Evolutionary conservation across 2,329 filamentous ascomycete genomes (phyloP), one percentile per base, ranked within the genome.

Genomic region (Aspergillus thermomutatus): DNA sequence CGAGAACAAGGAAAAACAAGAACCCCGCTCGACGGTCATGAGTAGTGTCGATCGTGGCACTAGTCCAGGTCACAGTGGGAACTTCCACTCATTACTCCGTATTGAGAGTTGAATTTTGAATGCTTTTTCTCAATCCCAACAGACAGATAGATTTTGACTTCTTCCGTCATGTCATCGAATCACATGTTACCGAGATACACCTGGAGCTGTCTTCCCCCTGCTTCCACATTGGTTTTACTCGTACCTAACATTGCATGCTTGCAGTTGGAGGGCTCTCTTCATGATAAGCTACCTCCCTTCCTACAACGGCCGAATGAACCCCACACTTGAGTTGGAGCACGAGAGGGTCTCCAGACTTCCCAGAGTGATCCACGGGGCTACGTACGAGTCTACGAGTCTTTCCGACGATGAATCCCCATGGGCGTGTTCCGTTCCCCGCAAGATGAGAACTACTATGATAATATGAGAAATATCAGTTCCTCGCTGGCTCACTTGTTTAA

Each of bases 141-240:
- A n/a, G 40, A 11, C n/a, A 10, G 6, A 6, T 17, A 17, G 14
- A 34, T 17, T 34, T 17, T 34, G 31, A 34, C 14, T 17, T 6
- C 31, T 21, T 19, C 17, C 37, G n/a, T 41, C n/a, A 21, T 34
- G 27, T 26, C 25, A 23, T 7, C 31, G 46, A 9, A 40, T 64
- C 62, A 64, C 61, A 64, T 63, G 59, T 46, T 59, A 52, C 61
- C 59, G 62, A 63, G 52, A 45, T 49, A 49, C 26, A 48, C 40
- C 45, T 49, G n/a, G n/a, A 41, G 26, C 43, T 51, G 34, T 47
- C 45, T 31, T 31, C 21, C 25, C 49, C 45, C 53, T 19, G 46
- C 49, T 40, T 47, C 27, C 51, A 41, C 23, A 46, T 52, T 23
- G 34, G 50, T 53, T 49, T 43, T 37, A 23, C 10, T 34, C 31